Evolutionary conservation across 1,139 yeast species (phyloP), one percentile per base, ranked within the genome.

Genomic region (Blastobotrys malaysiensis): DNA sequence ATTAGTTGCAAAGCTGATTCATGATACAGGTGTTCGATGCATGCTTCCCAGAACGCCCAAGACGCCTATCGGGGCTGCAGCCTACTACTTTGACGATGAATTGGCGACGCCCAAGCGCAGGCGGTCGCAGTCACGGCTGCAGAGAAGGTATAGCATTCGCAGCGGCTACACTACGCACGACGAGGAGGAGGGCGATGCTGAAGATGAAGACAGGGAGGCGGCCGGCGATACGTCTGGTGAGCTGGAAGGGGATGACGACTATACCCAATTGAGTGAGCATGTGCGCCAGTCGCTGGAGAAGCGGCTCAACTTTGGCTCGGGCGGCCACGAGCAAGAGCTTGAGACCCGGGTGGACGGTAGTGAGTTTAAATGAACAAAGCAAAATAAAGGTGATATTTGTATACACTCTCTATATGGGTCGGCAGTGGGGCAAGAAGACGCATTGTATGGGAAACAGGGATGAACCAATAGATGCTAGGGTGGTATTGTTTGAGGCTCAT

Each of bases 1-100:
- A 0, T 78, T 91, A 50, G 95, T 90, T 54, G 96, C 97, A 50
- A 88, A 93, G 71, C 83, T 95, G 82, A 89, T 91, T 66, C 95
- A 88, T 67, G 98, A 91, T 69, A 88, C 88, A 51, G 97, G 97
- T 55, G 78, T 83, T 49, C 80, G 89, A 0, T 54, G 65, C 47
- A 54, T 61, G 20, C 52, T 64, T 52, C 52, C 56, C 9, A 48
- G 58, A n/a, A 63, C 72, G 2, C 70, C 72, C 43, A 65, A 66
- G 45, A 68, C 72, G 39, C 73, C 74, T 3, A 58, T 65, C 36
- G 66, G 70, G 39, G 70, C 74, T 9, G 75, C 75, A 11, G 71
- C 67, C 55, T 67, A 64, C 55, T 73, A 69, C 61, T 71, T 73
- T 57, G 76, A 73, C 54, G 76, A 73, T 48, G 69, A 63, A 43